Percentiles rank a stretch among this genome's conserved stretches.
These are phyloP conservation scores for Sphagnum tenellum DNA, from an alignment of 225 moss, liverwort and hornwort species.

Conservation along the genomic window DNA sequence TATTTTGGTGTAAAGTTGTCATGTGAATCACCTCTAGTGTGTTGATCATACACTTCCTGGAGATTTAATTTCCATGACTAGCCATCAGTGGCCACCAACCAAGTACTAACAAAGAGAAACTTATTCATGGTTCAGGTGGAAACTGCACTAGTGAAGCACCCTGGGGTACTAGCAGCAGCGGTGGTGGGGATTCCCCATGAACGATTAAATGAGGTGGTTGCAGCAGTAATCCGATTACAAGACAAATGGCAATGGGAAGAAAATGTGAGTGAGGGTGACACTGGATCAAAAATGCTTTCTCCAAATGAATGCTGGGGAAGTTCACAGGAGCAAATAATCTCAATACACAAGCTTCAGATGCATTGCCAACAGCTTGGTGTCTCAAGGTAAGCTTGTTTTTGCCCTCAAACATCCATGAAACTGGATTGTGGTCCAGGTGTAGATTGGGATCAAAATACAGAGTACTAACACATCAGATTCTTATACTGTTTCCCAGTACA, in stretches of 20 bases:
- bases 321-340: slow-evolving; percentile 31
- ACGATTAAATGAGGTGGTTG: slow-evolving; percentile 67
- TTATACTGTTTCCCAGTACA: slow-evolving; percentile 4
- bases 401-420: too few relatives aligned
- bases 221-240: slow-evolving; percentile 64
- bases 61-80: neutral
- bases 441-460: neutral
- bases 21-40: neutral
- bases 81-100: neutral
- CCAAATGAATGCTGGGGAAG: slow-evolving; percentile 11
- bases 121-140: slow-evolving; percentile 51
- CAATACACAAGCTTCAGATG: slow-evolving; percentile 43
- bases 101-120: too few relatives aligned
- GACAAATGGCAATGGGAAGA: slow-evolving; percentile 55
- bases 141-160: slow-evolving; percentile 58
- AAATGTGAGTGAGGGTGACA: neutral
- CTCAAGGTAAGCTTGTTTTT: slow-evolving; percentile 43
- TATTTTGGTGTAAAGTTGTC: neutral
- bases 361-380: slow-evolving; percentile 84
- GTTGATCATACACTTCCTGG: neutral
- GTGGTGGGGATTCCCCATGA: slow-evolving; percentile 71
- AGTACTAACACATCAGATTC: neutral
- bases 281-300: too few relatives aligned
- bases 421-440: too few relatives aligned
- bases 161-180: slow-evolving; percentile 63